Evolutionary conservation across 805 yeast genomes (phyloP).

Genomic region (Candida dajiaensis): DNA sequence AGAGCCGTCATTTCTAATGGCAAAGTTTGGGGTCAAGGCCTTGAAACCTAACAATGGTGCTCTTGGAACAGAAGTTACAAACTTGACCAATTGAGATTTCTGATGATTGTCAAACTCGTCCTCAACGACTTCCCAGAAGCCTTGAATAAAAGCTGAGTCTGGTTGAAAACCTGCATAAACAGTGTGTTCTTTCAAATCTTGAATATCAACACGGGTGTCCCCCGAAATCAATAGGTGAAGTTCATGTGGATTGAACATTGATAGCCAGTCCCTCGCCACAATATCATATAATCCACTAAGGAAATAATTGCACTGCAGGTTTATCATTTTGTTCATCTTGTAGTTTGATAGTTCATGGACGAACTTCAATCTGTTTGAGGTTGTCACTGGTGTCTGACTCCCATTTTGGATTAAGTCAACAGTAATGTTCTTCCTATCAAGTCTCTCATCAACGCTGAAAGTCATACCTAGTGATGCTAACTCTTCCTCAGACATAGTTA

Average conservation of each 20-base stretch:
- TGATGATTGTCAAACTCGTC: conserved; percentile 59
- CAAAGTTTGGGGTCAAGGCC: conserved; percentile 69
- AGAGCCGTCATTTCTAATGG: conserved; percentile 63
- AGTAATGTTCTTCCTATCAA: conserved; percentile 28
- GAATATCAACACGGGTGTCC: conserved; percentile 57
- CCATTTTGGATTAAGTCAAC: conserved; percentile 65
- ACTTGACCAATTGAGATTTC: conserved; percentile 62
- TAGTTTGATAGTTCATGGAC: conserved; percentile 73
- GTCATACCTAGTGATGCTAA: conserved; percentile 49
- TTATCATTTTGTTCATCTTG: conserved; percentile 59
- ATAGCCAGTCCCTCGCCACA: conserved; percentile 69
- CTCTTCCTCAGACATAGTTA: conserved; percentile 48
- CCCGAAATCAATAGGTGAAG: conserved; percentile 80
- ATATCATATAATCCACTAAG: conserved; percentile 66
- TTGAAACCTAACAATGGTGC: conserved; percentile 89
- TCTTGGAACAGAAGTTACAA: conserved; percentile 87
- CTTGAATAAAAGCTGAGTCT: conserved; percentile 49
- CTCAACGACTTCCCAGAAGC: conserved; percentile 70
- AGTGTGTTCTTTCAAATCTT: conserved; percentile 59
- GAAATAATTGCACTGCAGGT: conserved; percentile 55
- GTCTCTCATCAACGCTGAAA: conserved; percentile 55
- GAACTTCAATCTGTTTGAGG: conserved; percentile 60
- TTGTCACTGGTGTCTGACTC: conserved; percentile 45
- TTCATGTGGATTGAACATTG: conserved; percentile 80
- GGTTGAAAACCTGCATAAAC: conserved; percentile 59